Evolutionary conservation across 2,329 filamentous ascomycete genomes (phyloP).

Genomic region (Phialophora tarda): DNA sequence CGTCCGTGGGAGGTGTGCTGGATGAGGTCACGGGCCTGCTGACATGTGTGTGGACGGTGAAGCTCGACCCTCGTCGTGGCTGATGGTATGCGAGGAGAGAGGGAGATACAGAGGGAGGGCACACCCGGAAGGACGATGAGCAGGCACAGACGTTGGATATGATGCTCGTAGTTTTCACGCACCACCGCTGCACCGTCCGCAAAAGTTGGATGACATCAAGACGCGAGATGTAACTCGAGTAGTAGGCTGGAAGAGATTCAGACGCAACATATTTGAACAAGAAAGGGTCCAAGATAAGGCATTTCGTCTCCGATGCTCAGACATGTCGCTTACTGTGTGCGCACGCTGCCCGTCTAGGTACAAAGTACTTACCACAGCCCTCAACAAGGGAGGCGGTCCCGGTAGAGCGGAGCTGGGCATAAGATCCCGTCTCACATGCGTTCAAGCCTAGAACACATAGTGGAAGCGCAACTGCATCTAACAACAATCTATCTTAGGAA

Average conservation of each 20-base stretch:
- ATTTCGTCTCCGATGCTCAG: background rate
- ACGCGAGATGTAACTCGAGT: background rate
- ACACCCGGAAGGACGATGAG: background rate
- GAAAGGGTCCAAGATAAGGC: background rate
- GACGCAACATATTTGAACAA: background rate
- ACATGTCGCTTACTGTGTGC: background rate
- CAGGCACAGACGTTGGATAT: background rate
- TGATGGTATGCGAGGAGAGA: background rate
- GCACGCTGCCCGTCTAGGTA: background rate
- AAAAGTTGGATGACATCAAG: background rate
- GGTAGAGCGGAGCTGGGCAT: background rate
- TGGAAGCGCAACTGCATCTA: background rate
- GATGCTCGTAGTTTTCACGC: background rate
- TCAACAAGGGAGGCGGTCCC: too few species aligned
- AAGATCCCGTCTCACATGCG: background rate
- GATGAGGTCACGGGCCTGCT: too few species aligned
- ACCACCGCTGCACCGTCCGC: too few species aligned
- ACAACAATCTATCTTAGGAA: background rate
- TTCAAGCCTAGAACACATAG: background rate
- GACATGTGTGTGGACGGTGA: too few species aligned
- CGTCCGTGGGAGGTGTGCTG: too few species aligned
- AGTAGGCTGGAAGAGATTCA: background rate
- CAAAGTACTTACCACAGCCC: background rate
- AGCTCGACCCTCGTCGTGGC: background rate
- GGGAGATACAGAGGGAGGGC: background rate